Percentiles rank a stretch among this genome's conserved stretches.
These are phyloP conservation scores for Tubosaeta sp. DNA, from an alignment of 768 basidiomycete species.

Conservation along the genomic window DNA sequence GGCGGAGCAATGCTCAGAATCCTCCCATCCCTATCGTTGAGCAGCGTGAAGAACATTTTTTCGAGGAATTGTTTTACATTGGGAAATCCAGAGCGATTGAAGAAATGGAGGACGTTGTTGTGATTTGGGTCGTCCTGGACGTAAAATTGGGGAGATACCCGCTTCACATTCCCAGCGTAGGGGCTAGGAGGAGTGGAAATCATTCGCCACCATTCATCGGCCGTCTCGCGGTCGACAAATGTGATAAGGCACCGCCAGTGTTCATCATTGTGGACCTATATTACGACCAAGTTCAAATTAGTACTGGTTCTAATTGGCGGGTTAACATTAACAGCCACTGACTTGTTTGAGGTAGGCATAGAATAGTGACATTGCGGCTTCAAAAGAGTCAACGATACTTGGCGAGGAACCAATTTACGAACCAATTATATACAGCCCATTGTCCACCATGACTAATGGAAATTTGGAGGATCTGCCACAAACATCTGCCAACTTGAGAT, in stretches of 20 bases:
- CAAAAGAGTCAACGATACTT: too few relatives aligned
- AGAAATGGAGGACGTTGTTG: not conserved
- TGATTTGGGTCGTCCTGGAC: not conserved
- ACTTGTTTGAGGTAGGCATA: not conserved
- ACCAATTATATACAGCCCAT: too few relatives aligned
- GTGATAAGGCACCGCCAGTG: constrained; percentile 12
- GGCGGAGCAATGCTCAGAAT: not conserved
- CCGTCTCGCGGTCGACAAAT: constrained; percentile 20
- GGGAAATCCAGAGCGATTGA: not conserved
- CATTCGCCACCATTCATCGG: constrained; percentile 26
- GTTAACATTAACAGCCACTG: not conserved
- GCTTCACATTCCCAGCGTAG: not conserved
- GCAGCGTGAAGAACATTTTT: constrained; percentile 1
- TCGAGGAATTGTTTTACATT: not conserved
- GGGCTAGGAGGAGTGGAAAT: constrained; percentile 15
- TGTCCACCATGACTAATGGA: too few relatives aligned
- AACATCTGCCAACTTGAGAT: too few relatives aligned
- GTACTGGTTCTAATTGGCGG: not conserved
- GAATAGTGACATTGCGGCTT: not conserved
- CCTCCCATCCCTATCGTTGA: not conserved
- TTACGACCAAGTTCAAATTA: not conserved
- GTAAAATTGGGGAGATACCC: constrained; percentile 3
- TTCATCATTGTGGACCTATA: not conserved
- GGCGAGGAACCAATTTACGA: too few relatives aligned
- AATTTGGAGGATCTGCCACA: too few relatives aligned